These are phyloP conservation scores for Lyophyllum atratum DNA, from an alignment of 768 basidiomycete genomes.

Conservation along the genomic window DNA sequence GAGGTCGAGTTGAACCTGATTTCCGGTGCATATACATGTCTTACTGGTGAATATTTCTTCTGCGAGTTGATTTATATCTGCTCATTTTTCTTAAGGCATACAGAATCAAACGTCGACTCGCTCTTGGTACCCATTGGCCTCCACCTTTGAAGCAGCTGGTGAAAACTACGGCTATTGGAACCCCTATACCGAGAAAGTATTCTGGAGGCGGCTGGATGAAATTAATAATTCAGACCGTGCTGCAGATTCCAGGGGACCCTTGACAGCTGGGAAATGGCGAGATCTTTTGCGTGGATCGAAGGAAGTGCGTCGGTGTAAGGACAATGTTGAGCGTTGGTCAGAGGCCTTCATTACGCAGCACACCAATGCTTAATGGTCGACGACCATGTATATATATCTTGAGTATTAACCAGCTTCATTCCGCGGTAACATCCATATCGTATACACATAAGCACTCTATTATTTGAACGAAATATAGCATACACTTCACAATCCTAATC, in stretches of 20 bases:
- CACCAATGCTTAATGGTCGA: too few relatives aligned
- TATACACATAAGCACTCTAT: too few relatives aligned
- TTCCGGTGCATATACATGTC: conserved; percentile 14
- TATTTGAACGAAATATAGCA: too few relatives aligned
- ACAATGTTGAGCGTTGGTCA: background rate
- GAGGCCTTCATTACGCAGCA: background rate
- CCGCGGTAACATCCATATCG: too few relatives aligned
- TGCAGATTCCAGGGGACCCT: background rate
- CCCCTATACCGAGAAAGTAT: background rate
- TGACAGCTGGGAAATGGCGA: background rate
- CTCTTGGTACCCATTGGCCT: conserved; percentile 19
- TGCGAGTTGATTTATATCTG: background rate
- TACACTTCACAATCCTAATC: too few relatives aligned
- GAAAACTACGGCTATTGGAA: conserved; percentile 3
- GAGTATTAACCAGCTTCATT: too few relatives aligned
- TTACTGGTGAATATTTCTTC: conserved; percentile 6
- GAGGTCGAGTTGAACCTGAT: conserved; percentile 15
- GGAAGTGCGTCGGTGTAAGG: background rate
- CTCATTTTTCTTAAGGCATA: too few relatives aligned
- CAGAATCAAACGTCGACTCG: background rate
- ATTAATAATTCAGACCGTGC: background rate
- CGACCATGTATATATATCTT: too few relatives aligned
- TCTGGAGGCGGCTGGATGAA: too few relatives aligned
- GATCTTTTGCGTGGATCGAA: background rate
- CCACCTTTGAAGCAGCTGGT: background rate